Percentiles rank a stretch among this genome's conserved stretches.
Evolutionary conservation across 371 early-diverging fungal species (phyloP).

Genomic region (Mortierella sp.): DNA sequence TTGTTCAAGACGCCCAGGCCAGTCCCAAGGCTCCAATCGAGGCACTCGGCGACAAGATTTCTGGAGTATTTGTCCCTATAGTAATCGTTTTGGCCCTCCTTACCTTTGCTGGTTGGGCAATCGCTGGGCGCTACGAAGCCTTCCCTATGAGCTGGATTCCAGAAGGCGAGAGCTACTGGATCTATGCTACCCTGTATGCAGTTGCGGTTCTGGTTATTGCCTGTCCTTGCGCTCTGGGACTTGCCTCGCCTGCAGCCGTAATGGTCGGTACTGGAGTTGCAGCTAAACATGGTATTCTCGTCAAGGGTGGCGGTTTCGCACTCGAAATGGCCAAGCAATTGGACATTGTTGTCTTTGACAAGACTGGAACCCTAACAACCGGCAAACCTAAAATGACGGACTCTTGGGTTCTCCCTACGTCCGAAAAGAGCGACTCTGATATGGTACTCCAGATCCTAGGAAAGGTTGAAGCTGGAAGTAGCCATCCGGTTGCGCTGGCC

Average conservation of each 20-base stretch:
- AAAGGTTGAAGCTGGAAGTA: slow-evolving; percentile 53
- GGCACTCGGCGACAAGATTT: slow-evolving; percentile 73
- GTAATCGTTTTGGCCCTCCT: slow-evolving; percentile 68
- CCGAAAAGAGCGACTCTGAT: slow-evolving; percentile 17
- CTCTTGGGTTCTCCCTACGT: slow-evolving; percentile 46
- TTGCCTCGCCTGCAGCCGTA: slow-evolving; percentile 83
- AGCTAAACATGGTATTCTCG: slow-evolving; percentile 71
- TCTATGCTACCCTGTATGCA: slow-evolving; percentile 78
- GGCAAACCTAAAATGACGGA: slow-evolving; percentile 72
- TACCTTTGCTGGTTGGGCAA: slow-evolving; percentile 71
- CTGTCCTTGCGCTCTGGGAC: slow-evolving; percentile 79
- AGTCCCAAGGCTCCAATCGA: slow-evolving; percentile 77
- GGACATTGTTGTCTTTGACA: slow-evolving; percentile 95
- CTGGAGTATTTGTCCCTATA: slow-evolving; percentile 69
- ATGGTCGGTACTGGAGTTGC: slow-evolving; percentile 94
- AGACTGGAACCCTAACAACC: slow-evolving; percentile 86
- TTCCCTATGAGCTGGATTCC: slow-evolving; percentile 64
- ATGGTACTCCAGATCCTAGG: slow-evolving; percentile 47
- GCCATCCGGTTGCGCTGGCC: slow-evolving; percentile 57
- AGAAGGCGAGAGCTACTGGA: slow-evolving; percentile 67
- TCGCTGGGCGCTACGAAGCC: slow-evolving; percentile 52
- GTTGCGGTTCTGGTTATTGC: slow-evolving; percentile 81
- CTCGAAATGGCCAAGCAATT: slow-evolving; percentile 85
- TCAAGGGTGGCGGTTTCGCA: slow-evolving; percentile 57
- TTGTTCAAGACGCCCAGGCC: slow-evolving; percentile 79